Percentiles rank a stretch among this genome's conserved stretches.
phyloP scores from a whole-genome alignment of 2,329 filamentous ascomycete species.

The Sporothrix euskadiensis region DNA sequence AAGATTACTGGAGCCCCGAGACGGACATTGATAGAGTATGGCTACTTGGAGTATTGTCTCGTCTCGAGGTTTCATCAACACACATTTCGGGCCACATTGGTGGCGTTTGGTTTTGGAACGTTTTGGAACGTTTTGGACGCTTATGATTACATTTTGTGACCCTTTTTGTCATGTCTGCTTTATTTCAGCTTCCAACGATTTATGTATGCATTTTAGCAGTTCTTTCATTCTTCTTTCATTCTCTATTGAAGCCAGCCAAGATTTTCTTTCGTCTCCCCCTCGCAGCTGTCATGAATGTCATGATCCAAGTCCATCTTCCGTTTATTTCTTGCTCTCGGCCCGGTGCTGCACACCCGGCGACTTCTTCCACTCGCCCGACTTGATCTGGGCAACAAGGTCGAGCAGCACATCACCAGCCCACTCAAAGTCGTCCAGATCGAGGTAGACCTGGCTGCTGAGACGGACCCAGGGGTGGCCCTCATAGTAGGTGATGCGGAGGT shows the following conservation, averaged over 20 bases:
- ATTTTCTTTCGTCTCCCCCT: background rate
- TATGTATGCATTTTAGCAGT: background rate
- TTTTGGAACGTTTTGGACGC: background rate
- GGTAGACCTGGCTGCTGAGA: constrained; percentile 66
- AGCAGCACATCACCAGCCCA: constrained; percentile 56
- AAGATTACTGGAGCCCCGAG: background rate
- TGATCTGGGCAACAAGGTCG: constrained; percentile 31
- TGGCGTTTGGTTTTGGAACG: background rate
- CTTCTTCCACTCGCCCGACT: constrained; percentile 31
- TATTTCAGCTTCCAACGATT: background rate
- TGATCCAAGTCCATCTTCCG: background rate
- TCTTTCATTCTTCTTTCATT: background rate
- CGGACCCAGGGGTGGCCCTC: constrained; percentile 60
- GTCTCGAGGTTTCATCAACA: background rate
- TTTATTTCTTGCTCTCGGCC: background rate
- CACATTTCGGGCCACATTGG: background rate
- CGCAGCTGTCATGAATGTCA: background rate
- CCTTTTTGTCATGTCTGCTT: background rate
- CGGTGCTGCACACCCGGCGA: background rate
- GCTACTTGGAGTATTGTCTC: background rate
- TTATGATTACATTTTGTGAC: background rate
- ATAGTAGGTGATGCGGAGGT: constrained; percentile 59
- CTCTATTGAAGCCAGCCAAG: background rate
- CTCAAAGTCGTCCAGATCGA: constrained; percentile 65
- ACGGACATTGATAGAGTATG: background rate